A percentile compares a stretch with the other conserved stretches of the same genome.
Conservation (phyloP, 768 basidiomycete species). For the Kwoniella mangroviensis region DNA sequence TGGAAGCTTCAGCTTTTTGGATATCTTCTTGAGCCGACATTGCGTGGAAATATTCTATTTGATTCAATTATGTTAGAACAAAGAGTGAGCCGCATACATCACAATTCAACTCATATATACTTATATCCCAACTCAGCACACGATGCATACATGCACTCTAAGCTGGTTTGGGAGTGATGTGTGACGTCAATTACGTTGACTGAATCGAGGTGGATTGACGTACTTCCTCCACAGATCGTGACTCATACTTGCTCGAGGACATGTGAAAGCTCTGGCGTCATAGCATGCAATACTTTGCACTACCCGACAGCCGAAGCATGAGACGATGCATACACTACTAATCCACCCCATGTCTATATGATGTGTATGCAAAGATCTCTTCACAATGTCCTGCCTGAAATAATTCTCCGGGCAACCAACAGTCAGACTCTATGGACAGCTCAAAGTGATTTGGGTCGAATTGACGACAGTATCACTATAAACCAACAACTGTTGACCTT, state of each 20-base stretch:
- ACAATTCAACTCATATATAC: not conserved
- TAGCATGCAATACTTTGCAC: not conserved
- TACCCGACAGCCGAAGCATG: not conserved
- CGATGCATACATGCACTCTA: not conserved
- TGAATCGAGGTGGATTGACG: not conserved
- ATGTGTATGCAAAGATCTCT: not conserved
- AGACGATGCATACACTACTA: too few species aligned
- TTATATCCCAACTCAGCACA: not conserved
- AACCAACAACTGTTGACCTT: conserved; percentile 32
- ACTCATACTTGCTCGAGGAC: too few species aligned
- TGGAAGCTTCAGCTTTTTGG: conserved; percentile 26
- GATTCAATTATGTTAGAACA: too few species aligned
- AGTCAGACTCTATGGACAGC: conserved; percentile 3
- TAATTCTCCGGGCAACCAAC: not conserved
- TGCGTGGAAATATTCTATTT: not conserved
- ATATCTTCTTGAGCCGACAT: conserved; percentile 31
- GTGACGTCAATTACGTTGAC: conserved; percentile 16
- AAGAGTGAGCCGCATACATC: not conserved
- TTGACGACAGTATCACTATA: conserved; percentile 15
- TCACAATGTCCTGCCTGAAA: not conserved
- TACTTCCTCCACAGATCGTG: not conserved
- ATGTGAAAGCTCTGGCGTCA: not conserved
- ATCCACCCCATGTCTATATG: not conserved
- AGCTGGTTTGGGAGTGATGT: not conserved
- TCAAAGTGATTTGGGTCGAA: conserved; percentile 23